Evolutionary conservation across 169 alveolate species (phyloP).

Genomic region (Cryptosporidium bovis): DNA sequence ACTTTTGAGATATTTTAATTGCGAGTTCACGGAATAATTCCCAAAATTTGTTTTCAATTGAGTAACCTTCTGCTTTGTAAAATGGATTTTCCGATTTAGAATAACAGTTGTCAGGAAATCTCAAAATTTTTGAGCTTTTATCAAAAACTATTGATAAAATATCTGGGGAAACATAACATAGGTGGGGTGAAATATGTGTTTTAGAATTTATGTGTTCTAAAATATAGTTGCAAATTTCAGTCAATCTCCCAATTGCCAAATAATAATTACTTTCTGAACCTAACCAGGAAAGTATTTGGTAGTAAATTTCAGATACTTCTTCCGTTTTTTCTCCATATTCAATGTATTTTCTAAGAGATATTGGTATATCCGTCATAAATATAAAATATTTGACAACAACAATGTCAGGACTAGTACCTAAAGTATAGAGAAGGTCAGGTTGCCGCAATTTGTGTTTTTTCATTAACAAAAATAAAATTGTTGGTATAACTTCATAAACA

Average conservation of each 20-base stretch:
- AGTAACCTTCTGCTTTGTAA: background rate
- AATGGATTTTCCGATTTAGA: slow-evolving; percentile 26
- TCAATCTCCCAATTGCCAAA: slow-evolving; percentile 19
- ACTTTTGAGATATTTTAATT: slow-evolving; percentile 17
- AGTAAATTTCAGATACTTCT: slow-evolving; percentile 2
- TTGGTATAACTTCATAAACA: too few relatives aligned
- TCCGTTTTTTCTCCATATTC: background rate
- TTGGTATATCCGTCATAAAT: slow-evolving; percentile 41
- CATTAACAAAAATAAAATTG: too few relatives aligned
- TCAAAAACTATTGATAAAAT: slow-evolving; percentile 56
- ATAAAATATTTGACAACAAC: too few relatives aligned
- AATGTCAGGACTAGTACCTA: too few relatives aligned
- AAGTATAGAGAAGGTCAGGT: too few relatives aligned
- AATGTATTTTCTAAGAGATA: slow-evolving; percentile 13
- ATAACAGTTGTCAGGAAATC: slow-evolving; percentile 39
- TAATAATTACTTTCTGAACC: slow-evolving; percentile 25
- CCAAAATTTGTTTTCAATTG: slow-evolving; percentile 24
- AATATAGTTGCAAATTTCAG: slow-evolving; percentile 6
- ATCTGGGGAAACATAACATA: slow-evolving; percentile 21
- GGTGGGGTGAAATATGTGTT: background rate
- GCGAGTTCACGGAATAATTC: slow-evolving; percentile 11
- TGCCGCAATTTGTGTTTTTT: too few relatives aligned
- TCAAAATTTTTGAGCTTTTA: slow-evolving; percentile 45
- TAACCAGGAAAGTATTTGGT: slow-evolving; percentile 23
- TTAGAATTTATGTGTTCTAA: background rate